Evolutionary conservation across 83 land plant genomes (phyloP).

Genomic region (Picea abies): DNA sequence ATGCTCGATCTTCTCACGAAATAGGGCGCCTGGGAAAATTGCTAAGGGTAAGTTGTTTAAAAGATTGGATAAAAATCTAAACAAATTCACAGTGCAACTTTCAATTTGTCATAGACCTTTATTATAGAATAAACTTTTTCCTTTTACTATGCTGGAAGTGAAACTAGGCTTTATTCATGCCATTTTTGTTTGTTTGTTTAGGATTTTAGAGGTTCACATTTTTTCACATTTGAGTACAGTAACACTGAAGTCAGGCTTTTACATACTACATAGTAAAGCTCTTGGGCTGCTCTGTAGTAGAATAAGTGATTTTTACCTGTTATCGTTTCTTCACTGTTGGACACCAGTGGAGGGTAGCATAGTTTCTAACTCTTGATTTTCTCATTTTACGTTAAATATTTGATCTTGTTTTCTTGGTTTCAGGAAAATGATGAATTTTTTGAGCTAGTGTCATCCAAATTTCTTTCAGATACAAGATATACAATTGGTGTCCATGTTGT

Average conservation of each 20-base stretch:
- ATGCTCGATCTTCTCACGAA: slow-evolving; percentile 73
- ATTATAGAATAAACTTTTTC: background rate
- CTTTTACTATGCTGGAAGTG: slow-evolving; percentile 7
- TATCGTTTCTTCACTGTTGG: background rate
- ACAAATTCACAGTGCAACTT: background rate
- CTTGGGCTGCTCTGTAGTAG: background rate
- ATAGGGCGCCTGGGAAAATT: slow-evolving; percentile 77
- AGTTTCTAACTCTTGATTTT: background rate
- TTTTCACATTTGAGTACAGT: background rate
- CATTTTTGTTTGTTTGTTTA: background rate
- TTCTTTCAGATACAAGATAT: slow-evolving; percentile 70
- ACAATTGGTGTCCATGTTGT: slow-evolving; percentile 75
- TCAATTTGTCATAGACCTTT: background rate
- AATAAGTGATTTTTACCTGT: background rate
- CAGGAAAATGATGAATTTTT: slow-evolving; percentile 99
- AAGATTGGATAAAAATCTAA: background rate
- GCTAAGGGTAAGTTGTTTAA: slow-evolving; percentile 55
- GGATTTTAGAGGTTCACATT: background rate
- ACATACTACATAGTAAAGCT: background rate
- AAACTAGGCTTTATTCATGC: no score
- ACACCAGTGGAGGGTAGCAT: background rate
- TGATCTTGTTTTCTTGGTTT: background rate
- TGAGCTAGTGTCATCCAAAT: slow-evolving; percentile 80
- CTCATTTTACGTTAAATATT: background rate
- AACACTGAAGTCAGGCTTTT: background rate